A percentile compares a stretch with the other conserved stretches of the same genome.
phyloP scores from a whole-genome alignment of 768 basidiomycete genomes.

The Amanita inopinata region DNA sequence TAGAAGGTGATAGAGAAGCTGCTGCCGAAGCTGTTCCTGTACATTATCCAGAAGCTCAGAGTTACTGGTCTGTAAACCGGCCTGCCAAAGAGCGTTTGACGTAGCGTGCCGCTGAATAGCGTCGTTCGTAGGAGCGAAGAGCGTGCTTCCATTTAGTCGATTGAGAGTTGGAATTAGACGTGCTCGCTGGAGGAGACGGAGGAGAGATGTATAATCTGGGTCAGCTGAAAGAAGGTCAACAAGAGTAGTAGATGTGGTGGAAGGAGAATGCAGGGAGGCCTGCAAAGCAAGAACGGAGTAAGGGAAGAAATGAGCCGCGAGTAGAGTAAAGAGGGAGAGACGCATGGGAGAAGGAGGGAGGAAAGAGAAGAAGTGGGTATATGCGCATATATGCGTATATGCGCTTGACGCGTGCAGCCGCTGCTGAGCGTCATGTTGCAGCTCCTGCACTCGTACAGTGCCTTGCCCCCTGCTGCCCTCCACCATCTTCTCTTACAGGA shows the following conservation, averaged over 20 bases:
- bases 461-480: conserved; percentile 43
- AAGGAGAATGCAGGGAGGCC: conserved; percentile 4
- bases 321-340: conserved; percentile 14
- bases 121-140: conserved; percentile 95
- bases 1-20: conserved; percentile 89
- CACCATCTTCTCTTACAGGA: conserved; percentile 48
- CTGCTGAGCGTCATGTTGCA: conserved; percentile 25
- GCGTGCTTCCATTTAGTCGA: conserved; percentile 67
- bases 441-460: conserved; percentile 29
- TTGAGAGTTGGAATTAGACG: conserved; percentile 90
- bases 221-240: conserved; percentile 72
- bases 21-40: conserved; percentile 75
- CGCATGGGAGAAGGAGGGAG: conserved; percentile 5
- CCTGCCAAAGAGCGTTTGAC: conserved; percentile 26
- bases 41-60: conserved; percentile 60
- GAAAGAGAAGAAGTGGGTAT: not conserved
- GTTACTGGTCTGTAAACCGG: conserved; percentile 24
- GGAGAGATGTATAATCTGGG: conserved; percentile 66
- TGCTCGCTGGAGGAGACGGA: conserved; percentile 72
- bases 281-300: conserved; percentile 14
- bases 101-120: conserved; percentile 53
- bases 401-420: no score
- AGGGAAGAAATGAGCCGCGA: conserved; percentile 13
- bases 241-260: conserved; percentile 43
- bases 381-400: not conserved